Percentiles rank a stretch among this genome's conserved stretches.
Conservation (phyloP, 176 grass and related monocot genomes). For the Zea luxurians region DNA sequence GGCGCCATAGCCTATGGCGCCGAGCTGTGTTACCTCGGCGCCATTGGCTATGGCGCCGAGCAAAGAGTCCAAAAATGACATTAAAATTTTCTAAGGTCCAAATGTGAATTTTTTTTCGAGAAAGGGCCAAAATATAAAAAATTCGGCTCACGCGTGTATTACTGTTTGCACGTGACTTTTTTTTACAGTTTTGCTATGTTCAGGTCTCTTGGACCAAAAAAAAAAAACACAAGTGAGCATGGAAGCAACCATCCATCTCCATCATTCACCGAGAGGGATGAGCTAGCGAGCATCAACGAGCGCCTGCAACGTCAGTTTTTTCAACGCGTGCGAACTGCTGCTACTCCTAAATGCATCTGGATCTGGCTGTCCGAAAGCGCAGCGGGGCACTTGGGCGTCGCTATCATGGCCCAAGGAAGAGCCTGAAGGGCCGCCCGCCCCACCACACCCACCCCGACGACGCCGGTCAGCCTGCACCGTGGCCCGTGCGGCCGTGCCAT, state of each 20-base stretch:
- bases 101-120: too few species aligned
- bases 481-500: background rate
- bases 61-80: too few species aligned
- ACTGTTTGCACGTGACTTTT: too few species aligned
- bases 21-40: too few species aligned
- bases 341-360: background rate
- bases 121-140: too few species aligned
- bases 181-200: too few species aligned
- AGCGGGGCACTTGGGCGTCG: background rate
- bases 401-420: slow-evolving; percentile 12
- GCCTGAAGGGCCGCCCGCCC: slow-evolving; percentile 17
- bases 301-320: background rate
- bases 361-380: background rate
- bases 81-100: too few species aligned
- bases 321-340: background rate
- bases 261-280: too few species aligned
- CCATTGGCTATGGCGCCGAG: too few species aligned
- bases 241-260: background rate
- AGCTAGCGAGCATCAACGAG: background rate
- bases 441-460: background rate
- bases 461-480: slow-evolving; percentile 8
- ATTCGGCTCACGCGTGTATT: too few species aligned
- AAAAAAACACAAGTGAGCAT: background rate
- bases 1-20: too few species aligned
- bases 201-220: background rate